phyloP scores from a whole-genome alignment of 2,329 filamentous ascomycete genomes.

The Pestalotiopsis sp. region DNA sequence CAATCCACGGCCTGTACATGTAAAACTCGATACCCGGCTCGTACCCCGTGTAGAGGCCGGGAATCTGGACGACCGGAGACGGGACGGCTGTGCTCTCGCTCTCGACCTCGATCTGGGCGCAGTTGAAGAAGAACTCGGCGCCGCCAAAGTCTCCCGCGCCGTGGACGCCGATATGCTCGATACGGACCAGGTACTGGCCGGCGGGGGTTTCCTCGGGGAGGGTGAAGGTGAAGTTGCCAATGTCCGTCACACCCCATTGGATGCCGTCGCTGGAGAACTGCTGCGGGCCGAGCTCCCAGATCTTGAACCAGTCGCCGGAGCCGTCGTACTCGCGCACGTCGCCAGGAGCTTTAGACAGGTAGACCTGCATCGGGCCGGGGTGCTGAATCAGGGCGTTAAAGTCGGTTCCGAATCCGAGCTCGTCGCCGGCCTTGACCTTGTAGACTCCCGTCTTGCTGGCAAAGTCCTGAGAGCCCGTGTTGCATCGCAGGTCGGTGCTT shows the following conservation, averaged over 20 bases:
- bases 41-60: background rate
- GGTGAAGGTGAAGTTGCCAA: background rate
- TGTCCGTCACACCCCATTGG: background rate
- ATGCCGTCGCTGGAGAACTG: background rate
- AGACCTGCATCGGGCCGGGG: background rate
- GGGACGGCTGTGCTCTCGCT: background rate
- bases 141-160: background rate
- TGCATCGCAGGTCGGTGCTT: background rate
- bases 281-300: background rate
- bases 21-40: background rate
- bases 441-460: background rate
- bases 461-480: background rate
- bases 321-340: background rate
- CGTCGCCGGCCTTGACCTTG: background rate
- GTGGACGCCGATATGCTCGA: background rate
- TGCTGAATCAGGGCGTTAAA: background rate
- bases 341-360: background rate
- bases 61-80: background rate
- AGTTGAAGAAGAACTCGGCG: background rate
- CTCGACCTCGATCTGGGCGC: background rate
- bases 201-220: background rate
- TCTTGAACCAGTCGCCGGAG: conserved; percentile 7
- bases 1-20: background rate
- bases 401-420: background rate
- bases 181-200: background rate